Percentiles rank a stretch among this genome's conserved stretches.
phyloP scores from a whole-genome alignment of 208 protist species.

The Leishmania gerbilli region DNA sequence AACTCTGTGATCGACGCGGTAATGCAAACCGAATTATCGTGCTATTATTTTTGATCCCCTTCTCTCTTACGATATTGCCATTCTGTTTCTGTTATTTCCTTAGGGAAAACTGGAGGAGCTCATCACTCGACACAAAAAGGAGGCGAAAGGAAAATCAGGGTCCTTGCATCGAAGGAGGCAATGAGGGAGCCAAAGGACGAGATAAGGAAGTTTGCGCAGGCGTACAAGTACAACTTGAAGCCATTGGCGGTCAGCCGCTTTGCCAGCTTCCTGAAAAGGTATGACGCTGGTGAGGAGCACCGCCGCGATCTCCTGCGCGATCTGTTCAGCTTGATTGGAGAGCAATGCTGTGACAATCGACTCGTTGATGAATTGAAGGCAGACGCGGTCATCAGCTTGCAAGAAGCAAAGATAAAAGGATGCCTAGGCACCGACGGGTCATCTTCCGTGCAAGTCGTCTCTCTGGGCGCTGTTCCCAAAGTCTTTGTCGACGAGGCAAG shows the following conservation, averaged over 20 bases:
- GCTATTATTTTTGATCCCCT: background rate
- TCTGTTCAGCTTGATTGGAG: conserved; percentile 70
- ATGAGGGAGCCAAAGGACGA: conserved; percentile 60
- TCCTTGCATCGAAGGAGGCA: background rate
- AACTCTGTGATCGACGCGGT: background rate
- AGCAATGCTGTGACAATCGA: conserved; percentile 41
- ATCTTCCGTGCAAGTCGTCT: conserved; percentile 43
- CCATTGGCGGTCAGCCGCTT: conserved; percentile 73
- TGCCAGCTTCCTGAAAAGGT: conserved; percentile 52
- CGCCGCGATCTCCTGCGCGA: conserved; percentile 63
- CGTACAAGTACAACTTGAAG: conserved; percentile 78
- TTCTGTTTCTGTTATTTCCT: background rate
- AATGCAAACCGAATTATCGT: background rate
- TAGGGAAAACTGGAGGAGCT: background rate
- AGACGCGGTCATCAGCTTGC: conserved; percentile 49
- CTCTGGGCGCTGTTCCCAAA: conserved; percentile 45
- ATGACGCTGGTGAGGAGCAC: conserved; percentile 38
- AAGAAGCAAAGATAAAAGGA: conserved; percentile 49
- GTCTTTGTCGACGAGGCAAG: conserved; percentile 72
- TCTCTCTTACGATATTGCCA: background rate
- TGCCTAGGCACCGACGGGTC: conserved; percentile 32
- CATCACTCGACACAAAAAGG: background rate
- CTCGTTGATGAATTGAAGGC: conserved; percentile 69
- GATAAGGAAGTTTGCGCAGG: conserved; percentile 70
- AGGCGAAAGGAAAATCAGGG: background rate